phyloP scores from a whole-genome alignment of 768 basidiomycete genomes.

The Boletus bicolor region DNA sequence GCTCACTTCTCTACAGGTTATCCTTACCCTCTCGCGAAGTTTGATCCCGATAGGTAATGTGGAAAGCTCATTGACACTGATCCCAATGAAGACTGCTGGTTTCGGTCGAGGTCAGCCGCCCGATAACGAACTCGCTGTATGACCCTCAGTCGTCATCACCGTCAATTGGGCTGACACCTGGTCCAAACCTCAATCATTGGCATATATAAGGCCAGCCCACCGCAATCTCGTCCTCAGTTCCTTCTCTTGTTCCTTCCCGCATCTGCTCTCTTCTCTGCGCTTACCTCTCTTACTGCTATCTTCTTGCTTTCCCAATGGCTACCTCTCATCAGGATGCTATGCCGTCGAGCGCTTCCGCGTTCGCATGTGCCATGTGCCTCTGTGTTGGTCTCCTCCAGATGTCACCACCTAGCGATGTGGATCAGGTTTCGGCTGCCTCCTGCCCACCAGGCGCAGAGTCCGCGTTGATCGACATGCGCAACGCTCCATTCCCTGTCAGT shows the following conservation, averaged over 20 bases:
- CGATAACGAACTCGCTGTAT: neutral
- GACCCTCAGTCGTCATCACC: neutral
- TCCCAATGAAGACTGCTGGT: neutral
- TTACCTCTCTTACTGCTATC: neutral
- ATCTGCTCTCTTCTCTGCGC: neutral
- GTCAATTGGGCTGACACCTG: neutral
- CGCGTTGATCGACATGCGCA: neutral
- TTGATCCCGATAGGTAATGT: neutral
- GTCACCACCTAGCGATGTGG: neutral
- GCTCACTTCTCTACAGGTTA: neutral
- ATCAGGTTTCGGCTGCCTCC: neutral
- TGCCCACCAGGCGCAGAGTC: neutral
- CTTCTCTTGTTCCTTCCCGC: neutral
- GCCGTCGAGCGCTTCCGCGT: neutral
- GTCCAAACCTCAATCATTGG: conserved; percentile 1
- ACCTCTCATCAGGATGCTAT: neutral
- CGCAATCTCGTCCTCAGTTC: neutral
- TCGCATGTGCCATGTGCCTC: neutral
- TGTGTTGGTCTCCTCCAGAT: neutral
- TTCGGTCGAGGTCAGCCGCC: neutral
- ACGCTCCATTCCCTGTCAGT: neutral
- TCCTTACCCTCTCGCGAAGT: neutral
- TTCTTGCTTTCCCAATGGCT: conserved; percentile 4
- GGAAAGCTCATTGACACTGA: neutral
- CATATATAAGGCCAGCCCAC: conserved; percentile 4